A percentile compares a stretch with the other conserved stretches of the same genome.
phyloP scores from a whole-genome alignment of 177 flowering plant species.

The Tripterygium wilfordii region DNA sequence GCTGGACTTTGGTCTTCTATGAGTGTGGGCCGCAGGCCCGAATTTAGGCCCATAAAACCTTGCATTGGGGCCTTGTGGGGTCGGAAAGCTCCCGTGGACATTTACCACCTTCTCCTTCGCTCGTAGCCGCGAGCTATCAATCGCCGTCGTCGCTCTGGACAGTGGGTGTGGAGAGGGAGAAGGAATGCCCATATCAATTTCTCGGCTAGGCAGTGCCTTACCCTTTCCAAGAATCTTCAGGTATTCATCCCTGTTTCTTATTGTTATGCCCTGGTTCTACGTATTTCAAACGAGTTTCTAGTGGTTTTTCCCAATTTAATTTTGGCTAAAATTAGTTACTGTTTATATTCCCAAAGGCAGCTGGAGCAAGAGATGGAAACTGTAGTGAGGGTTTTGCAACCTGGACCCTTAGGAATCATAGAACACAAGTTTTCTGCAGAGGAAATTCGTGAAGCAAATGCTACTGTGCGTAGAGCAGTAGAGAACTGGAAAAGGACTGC shows the following conservation, averaged over 20 bases:
- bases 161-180: no score
- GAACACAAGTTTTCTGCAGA: constrained; percentile 84
- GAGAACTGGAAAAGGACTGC: constrained; percentile 69
- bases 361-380: constrained; percentile 87
- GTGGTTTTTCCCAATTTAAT: neutral
- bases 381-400: constrained; percentile 75
- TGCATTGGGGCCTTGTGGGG: no score
- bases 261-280: no score
- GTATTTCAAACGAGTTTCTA: no score
- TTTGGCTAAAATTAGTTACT: neutral
- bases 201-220: constrained; percentile 17
- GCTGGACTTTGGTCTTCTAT: no score
- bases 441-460: constrained; percentile 61
- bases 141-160: no score
- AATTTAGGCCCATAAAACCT: no score
- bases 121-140: no score
- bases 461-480: constrained; percentile 52
- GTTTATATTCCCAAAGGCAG: constrained; percentile 47
- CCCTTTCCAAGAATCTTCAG: constrained; percentile 38
- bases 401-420: constrained; percentile 87
- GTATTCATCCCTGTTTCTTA: constrained; percentile 9
- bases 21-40: no score
- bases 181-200: constrained; percentile 11
- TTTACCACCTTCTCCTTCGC: no score
- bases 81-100: no score